Conservation (phyloP, 176 grass and related monocot species). For the Oryza glumipatula region DNA sequence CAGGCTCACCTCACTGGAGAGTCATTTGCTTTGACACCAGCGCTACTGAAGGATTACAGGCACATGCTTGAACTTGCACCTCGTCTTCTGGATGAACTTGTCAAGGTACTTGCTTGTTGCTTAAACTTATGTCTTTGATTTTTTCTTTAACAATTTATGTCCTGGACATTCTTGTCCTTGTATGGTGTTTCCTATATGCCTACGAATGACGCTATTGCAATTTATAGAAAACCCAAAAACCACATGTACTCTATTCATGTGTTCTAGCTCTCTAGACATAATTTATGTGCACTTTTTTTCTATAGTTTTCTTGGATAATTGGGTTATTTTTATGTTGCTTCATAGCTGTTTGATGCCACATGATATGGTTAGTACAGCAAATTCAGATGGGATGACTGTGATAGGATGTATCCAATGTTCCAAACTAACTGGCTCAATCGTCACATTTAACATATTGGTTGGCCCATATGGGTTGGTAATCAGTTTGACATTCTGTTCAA, state of each 20-base stretch:
- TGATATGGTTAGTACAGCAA: background rate
- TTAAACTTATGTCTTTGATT: slow-evolving; percentile 14
- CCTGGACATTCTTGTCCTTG: background rate
- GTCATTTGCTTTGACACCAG: slow-evolving; percentile 61
- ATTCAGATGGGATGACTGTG: background rate
- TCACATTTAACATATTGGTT: background rate
- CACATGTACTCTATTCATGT: background rate
- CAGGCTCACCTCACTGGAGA: slow-evolving; percentile 92
- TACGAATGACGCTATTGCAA: background rate
- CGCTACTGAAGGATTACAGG: slow-evolving; percentile 81
- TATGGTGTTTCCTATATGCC: background rate
- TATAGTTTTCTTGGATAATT: slow-evolving; percentile 2
- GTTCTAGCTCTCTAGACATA: background rate
- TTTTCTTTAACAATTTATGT: background rate
- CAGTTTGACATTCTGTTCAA: background rate
- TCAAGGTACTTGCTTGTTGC: slow-evolving; percentile 65
- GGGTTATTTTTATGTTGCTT: background rate
- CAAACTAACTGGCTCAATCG: background rate
- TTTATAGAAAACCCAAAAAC: background rate
- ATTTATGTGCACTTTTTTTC: background rate
- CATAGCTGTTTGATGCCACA: background rate
- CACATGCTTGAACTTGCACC: slow-evolving; percentile 99
- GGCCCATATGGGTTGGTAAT: background rate
- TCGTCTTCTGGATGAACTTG: slow-evolving; percentile 90
- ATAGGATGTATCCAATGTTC: background rate